phyloP scores from a whole-genome alignment of 139 green algal species.

The Tetratostichococcus sp. region DNA sequence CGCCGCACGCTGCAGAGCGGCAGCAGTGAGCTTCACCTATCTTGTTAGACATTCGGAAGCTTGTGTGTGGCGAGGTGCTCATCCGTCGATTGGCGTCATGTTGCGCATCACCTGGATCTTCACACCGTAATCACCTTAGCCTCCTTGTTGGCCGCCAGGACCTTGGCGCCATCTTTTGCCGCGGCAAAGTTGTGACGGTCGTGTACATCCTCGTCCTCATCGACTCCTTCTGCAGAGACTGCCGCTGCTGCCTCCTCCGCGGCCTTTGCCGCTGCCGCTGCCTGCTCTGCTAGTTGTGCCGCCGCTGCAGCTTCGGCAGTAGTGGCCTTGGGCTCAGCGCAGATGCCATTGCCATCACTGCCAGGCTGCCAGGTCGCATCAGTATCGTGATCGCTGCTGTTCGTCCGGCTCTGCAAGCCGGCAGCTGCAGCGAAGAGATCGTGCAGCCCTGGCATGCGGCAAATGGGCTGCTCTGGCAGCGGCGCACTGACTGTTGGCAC shows the following conservation, averaged over 20 bases:
- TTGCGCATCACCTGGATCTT: no score
- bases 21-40: no score
- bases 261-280: no score
- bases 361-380: no score
- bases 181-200: conserved; percentile 44
- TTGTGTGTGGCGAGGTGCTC: no score
- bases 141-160: conserved; percentile 76
- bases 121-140: conserved; percentile 20
- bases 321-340: not conserved
- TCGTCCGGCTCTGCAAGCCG: not conserved
- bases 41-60: no score
- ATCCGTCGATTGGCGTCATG: no score
- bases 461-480: not conserved
- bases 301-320: not conserved
- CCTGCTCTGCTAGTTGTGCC: not conserved
- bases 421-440: not conserved
- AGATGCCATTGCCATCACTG: not conserved
- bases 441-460: not conserved
- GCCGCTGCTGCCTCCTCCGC: not conserved
- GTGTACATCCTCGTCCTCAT: conserved; percentile 8
- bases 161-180: conserved; percentile 58
- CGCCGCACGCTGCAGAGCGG: conserved; percentile 29
- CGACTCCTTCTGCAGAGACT: not conserved
- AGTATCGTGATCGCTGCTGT: not conserved
- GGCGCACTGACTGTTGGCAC: no score